Percentiles rank a stretch among this genome's conserved stretches.
Conservation (phyloP, 441 rosid species). For the Dalechampia spathulata region DNA sequence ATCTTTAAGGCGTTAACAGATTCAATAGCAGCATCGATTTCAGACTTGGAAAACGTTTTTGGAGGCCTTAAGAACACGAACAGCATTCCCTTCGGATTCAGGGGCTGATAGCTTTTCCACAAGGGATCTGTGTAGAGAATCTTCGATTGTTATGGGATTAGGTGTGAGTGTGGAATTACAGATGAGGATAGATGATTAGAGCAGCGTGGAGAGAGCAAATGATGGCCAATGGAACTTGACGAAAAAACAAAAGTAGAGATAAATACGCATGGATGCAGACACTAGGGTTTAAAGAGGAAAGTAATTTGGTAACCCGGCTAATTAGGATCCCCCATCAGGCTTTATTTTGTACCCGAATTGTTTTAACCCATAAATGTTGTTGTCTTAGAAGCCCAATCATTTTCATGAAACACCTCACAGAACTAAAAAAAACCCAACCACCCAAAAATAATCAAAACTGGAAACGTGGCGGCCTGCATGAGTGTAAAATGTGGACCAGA, state of each 20-base stretch:
- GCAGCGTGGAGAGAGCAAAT: slow-evolving; percentile 10
- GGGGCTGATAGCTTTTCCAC: slow-evolving; percentile 55
- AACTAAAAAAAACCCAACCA: no score
- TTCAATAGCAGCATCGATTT: slow-evolving; percentile 70
- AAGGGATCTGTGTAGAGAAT: slow-evolving; percentile 54
- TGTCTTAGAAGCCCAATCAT: no score
- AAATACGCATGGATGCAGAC: slow-evolving; percentile 30
- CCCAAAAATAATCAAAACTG: no score
- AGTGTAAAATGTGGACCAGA: no score
- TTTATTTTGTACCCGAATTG: no score
- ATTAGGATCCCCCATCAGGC: no score
- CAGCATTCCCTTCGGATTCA: slow-evolving; percentile 63
- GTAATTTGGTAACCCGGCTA: no score
- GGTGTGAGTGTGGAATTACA: neutral
- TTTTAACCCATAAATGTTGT: no score
- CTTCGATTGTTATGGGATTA: slow-evolving; percentile 49
- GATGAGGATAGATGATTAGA: neutral
- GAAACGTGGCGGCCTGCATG: no score
- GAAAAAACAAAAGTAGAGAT: slow-evolving; percentile 27
- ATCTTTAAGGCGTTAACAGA: slow-evolving; percentile 53
- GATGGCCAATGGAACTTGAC: slow-evolving; percentile 25
- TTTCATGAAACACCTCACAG: no score
- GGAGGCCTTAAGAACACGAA: slow-evolving; percentile 66
- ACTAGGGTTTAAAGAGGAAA: slow-evolving; percentile 11
- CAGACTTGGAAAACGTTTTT: slow-evolving; percentile 35